phyloP scores from a whole-genome alignment of 441 rosid genomes.

The Arabidopsis lyrata region DNA sequence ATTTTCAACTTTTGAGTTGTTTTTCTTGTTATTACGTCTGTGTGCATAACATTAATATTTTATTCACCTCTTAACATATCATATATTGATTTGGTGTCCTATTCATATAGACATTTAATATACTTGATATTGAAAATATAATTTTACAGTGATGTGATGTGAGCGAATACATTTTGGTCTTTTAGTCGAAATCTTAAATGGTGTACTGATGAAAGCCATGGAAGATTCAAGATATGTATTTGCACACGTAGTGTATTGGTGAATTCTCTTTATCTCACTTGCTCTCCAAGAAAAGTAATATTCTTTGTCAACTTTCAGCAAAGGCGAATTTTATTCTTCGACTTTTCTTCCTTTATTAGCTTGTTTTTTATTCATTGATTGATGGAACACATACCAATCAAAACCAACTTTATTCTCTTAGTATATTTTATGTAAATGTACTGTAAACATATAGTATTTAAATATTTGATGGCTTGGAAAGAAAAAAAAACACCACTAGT shows the following conservation, averaged over 20 bases:
- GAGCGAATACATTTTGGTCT: background rate
- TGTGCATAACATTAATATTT: background rate
- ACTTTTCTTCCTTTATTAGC: conserved; percentile 19
- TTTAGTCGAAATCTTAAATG: background rate
- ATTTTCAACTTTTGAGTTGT: background rate
- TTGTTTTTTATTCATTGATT: background rate
- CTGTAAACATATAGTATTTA: background rate
- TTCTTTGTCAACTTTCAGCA: conserved; percentile 34
- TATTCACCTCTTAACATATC: background rate
- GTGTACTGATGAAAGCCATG: conserved; percentile 11
- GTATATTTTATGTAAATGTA: background rate
- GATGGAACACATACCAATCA: conserved; percentile 31
- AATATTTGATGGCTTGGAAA: background rate
- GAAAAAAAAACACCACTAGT: background rate
- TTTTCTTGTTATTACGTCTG: background rate
- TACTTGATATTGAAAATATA: background rate
- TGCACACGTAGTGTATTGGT: background rate
- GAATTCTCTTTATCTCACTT: conserved; percentile 34
- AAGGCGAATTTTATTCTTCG: conserved; percentile 33
- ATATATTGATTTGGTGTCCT: background rate
- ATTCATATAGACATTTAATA: too few relatives aligned
- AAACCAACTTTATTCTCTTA: conserved; percentile 3
- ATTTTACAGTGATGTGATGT: background rate
- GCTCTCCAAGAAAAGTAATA: conserved; percentile 31
- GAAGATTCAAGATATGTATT: conserved; percentile 2